A percentile compares a stretch with the other conserved stretches of the same genome.
phyloP scores from a whole-genome alignment of 306 rosid species.

The Arachis stenosperma region DNA sequence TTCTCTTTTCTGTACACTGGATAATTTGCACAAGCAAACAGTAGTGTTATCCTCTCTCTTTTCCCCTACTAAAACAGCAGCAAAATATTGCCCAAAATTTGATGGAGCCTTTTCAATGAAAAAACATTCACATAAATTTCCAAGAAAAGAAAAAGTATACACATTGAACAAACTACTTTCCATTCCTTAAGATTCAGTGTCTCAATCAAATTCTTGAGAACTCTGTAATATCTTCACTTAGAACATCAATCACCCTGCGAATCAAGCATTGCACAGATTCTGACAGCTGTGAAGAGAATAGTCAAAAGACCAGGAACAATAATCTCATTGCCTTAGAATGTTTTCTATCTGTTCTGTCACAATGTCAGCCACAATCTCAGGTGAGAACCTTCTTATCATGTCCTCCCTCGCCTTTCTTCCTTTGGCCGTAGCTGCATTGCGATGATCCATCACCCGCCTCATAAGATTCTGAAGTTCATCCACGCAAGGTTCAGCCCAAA shows the following conservation, averaged over 20 bases:
- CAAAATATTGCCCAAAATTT: conserved; percentile 15
- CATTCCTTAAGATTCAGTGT: conserved; percentile 7
- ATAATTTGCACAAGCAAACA: not conserved
- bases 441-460: conserved; percentile 59
- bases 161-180: conserved; percentile 13
- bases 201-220: conserved; percentile 22
- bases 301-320: conserved; percentile 13
- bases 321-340: conserved; percentile 38
- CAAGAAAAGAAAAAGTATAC: conserved; percentile 12
- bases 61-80: conserved; percentile 26
- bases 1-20: not conserved
- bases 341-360: conserved; percentile 51
- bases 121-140: conserved; percentile 12
- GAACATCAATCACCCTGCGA: conserved; percentile 31
- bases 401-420: conserved; percentile 73
- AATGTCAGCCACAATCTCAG: conserved; percentile 64
- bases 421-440: conserved; percentile 59
- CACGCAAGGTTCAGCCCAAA: conserved; percentile 86
- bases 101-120: conserved; percentile 9
- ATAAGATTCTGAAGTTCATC: conserved; percentile 56
- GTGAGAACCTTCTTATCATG: conserved; percentile 69
- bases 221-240: conserved; percentile 21
- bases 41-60: not conserved
- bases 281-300: not conserved
- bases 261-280: not conserved